Percentiles rank a stretch among this genome's conserved stretches.
Evolutionary conservation across 495 filamentous ascomycete genomes (phyloP).

Genomic region (Penicillium atrosanguineum): DNA sequence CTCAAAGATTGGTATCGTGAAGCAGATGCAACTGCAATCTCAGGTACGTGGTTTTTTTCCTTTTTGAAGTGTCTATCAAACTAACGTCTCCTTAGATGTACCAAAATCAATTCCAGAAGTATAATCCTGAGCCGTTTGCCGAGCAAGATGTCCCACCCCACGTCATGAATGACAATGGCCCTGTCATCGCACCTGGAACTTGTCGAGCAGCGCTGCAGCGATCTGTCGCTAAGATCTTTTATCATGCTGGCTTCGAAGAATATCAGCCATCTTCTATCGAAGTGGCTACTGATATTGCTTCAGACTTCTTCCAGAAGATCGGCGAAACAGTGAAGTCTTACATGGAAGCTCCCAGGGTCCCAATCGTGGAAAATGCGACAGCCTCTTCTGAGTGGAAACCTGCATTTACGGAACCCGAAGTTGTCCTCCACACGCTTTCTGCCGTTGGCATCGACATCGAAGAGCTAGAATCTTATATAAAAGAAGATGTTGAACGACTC

Average conservation of each 20-base stretch:
- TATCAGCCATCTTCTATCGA: conserved; percentile 94
- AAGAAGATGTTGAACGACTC: conserved; percentile 90
- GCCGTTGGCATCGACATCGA: conserved; percentile 82
- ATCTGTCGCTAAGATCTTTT: conserved; percentile 90
- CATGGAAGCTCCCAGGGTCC: conserved; percentile 73
- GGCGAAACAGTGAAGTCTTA: conserved; percentile 75
- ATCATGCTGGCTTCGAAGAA: conserved; percentile 96
- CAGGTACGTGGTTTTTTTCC: conserved; percentile 59
- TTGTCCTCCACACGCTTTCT: conserved; percentile 79
- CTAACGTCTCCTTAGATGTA: conserved; percentile 65
- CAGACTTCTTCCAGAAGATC: conserved; percentile 85
- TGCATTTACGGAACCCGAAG: conserved; percentile 74
- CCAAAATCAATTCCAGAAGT: conserved; percentile 96
- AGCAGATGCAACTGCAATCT: conserved; percentile 98
- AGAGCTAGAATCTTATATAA: conserved; percentile 79
- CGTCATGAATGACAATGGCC: conserved; percentile 82
- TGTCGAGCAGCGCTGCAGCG: conserved; percentile 82
- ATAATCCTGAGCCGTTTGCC: conserved; percentile 85
- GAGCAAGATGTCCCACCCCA: conserved; percentile 82
- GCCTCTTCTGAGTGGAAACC: conserved; percentile 51
- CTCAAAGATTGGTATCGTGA: conserved; percentile 94
- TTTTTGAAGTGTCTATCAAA: background rate
- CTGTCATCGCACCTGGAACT: conserved; percentile 76
- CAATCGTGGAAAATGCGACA: conserved; percentile 37
- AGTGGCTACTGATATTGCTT: conserved; percentile 82